Percentiles rank a stretch among this genome's conserved stretches.
phyloP scores from a whole-genome alignment of 2,329 filamentous ascomycete genomes.

The Colletotrichum sojae region DNA sequence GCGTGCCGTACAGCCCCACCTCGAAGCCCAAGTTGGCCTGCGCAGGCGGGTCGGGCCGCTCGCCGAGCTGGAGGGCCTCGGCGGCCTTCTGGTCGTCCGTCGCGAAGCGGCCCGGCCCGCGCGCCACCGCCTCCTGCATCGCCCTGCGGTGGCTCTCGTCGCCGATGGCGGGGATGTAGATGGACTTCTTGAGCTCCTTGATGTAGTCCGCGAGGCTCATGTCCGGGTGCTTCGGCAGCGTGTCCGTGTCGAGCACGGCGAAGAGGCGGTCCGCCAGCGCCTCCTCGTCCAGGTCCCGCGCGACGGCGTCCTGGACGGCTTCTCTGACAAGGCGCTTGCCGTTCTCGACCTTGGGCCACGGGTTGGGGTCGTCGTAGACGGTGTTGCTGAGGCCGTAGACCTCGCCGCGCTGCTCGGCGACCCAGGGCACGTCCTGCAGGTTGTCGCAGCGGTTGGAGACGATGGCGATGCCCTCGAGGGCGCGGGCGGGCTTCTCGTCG shows the following conservation, averaged over 20 bases:
- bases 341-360: constrained; percentile 73
- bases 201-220: constrained; percentile 69
- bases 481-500: constrained; percentile 25
- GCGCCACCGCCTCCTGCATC: constrained; percentile 59
- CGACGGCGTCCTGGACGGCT: constrained; percentile 57
- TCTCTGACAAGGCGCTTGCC: constrained; percentile 64
- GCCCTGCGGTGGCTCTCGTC: constrained; percentile 59
- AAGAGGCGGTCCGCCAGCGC: constrained; percentile 67
- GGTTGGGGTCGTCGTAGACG: constrained; percentile 64
- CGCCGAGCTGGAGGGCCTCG: constrained; percentile 48
- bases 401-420: constrained; percentile 65
- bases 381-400: constrained; percentile 76
- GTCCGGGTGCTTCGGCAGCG: constrained; percentile 59
- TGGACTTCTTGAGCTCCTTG: constrained; percentile 68
- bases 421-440: constrained; percentile 69
- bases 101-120: constrained; percentile 55
- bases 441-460: constrained; percentile 73
- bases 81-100: constrained; percentile 54
- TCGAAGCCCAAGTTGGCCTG: constrained; percentile 59
- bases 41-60: constrained; percentile 48
- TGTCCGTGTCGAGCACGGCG: constrained; percentile 69
- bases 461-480: constrained; percentile 68
- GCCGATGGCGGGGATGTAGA: constrained; percentile 74
- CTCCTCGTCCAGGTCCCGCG: constrained; percentile 57
- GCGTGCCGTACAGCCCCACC: constrained; percentile 75